phyloP scores from a whole-genome alignment of 31 red algal species.

The Endocladia muricata region DNA sequence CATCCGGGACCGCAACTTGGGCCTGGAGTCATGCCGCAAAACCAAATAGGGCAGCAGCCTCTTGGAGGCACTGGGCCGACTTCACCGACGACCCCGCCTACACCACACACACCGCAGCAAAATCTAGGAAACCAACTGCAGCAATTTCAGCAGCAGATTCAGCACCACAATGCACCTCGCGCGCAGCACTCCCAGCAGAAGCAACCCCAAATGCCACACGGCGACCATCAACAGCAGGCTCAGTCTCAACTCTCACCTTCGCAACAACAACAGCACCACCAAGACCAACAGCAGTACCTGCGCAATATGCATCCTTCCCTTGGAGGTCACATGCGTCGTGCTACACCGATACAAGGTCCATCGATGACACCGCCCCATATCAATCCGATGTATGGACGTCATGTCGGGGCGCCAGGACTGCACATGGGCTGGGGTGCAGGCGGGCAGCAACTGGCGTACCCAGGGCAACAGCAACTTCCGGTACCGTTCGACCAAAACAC shows the following conservation, averaged over 20 bases:
- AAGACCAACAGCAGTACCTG: not conserved
- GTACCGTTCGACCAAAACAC: not conserved
- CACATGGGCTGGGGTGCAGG: not conserved
- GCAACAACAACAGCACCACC: constrained; percentile 20
- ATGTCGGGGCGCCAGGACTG: not conserved
- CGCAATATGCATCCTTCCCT: too few species aligned
- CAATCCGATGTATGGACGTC: not conserved
- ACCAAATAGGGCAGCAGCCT: constrained; percentile 1
- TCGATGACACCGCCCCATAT: too few species aligned
- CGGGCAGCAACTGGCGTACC: not conserved
- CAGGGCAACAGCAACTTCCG: not conserved
- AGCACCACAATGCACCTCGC: not conserved
- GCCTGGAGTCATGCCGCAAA: constrained; percentile 2
- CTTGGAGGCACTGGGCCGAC: not conserved
- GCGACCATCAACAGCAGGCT: constrained; percentile 19
- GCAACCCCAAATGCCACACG: not conserved
- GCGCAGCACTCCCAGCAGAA: not conserved
- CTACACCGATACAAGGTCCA: too few species aligned
- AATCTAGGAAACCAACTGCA: constrained; percentile 20
- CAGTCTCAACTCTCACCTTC: constrained; percentile 1
- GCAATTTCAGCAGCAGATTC: not conserved
- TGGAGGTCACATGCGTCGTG: too few species aligned
- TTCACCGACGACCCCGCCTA: not conserved
- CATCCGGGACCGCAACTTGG: not conserved
- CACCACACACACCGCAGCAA: constrained; percentile 7